These are phyloP conservation scores for Triticum monococcum DNA, from an alignment of 176 grass and related monocot species.

Conservation along the genomic window DNA sequence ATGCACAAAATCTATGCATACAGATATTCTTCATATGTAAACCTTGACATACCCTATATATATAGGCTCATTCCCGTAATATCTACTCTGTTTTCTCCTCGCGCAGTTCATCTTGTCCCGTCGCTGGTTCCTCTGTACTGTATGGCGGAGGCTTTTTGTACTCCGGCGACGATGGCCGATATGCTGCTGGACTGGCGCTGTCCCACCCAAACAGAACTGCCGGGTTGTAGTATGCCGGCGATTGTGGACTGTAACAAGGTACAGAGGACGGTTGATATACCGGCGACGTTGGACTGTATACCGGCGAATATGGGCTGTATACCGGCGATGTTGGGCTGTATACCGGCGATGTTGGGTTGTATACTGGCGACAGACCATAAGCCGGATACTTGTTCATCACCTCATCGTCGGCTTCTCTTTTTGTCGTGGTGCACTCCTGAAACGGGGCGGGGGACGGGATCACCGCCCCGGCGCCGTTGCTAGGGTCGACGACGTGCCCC, in stretches of 20 bases:
- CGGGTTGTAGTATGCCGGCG: not conserved
- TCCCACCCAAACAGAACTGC: not conserved
- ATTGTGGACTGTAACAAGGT: not conserved
- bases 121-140: too few species aligned
- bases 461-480: not conserved
- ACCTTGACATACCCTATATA: too few species aligned
- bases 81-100: too few species aligned
- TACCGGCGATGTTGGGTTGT: too few species aligned
- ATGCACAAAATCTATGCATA: too few species aligned
- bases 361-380: too few species aligned
- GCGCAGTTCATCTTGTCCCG: too few species aligned
- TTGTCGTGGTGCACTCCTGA: not conserved
- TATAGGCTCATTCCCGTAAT: too few species aligned
- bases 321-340: not conserved
- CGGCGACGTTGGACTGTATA: not conserved
- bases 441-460: not conserved
- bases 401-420: not conserved
- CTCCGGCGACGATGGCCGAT: not conserved
- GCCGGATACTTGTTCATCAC: too few species aligned
- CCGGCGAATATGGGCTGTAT: not conserved
- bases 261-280: not conserved
- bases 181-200: not conserved
- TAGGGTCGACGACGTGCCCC: not conserved
- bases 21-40: too few species aligned
- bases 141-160: not conserved